These are phyloP conservation scores for Porodaedalea pini DNA, from an alignment of 1,284 basidiomycete species.

Conservation along the genomic window DNA sequence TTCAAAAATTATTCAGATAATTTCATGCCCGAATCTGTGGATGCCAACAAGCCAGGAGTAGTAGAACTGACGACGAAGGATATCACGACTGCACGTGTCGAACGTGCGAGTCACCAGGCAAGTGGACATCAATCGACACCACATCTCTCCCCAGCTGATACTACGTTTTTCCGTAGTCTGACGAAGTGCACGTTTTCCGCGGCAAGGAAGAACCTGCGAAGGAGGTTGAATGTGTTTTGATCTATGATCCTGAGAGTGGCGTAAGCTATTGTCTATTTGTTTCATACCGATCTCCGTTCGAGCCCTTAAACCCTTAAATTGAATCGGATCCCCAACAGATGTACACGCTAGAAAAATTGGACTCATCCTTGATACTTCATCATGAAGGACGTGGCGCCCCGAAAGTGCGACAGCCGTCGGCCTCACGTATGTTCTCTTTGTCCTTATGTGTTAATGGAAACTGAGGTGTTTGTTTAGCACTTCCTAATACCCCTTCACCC, in stretches of 20 bases:
- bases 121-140: constrained; percentile 18
- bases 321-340: constrained; percentile 37
- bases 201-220: constrained; percentile 56
- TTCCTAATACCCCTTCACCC: constrained; percentile 19
- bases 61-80: constrained; percentile 56
- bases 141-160: neutral
- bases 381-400: constrained; percentile 45
- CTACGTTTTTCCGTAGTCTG: constrained; percentile 34
- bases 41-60: constrained; percentile 56
- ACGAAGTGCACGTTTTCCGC: constrained; percentile 53
- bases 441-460: constrained; percentile 4
- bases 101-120: constrained; percentile 62
- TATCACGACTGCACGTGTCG: constrained; percentile 48
- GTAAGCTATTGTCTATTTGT: constrained; percentile 37
- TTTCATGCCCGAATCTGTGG: constrained; percentile 69
- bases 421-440: constrained; percentile 44
- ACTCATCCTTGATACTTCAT: constrained; percentile 54
- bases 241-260: constrained; percentile 68
- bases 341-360: constrained; percentile 71
- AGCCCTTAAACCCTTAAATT: no score
- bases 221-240: constrained; percentile 70
- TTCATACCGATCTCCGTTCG: no score
- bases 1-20: constrained; percentile 47
- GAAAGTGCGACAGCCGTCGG: constrained; percentile 34
- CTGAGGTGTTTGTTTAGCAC: constrained; percentile 3